These are phyloP conservation scores for Yarrowia galli DNA, from an alignment of 1,139 yeast species.

Conservation along the genomic window DNA sequence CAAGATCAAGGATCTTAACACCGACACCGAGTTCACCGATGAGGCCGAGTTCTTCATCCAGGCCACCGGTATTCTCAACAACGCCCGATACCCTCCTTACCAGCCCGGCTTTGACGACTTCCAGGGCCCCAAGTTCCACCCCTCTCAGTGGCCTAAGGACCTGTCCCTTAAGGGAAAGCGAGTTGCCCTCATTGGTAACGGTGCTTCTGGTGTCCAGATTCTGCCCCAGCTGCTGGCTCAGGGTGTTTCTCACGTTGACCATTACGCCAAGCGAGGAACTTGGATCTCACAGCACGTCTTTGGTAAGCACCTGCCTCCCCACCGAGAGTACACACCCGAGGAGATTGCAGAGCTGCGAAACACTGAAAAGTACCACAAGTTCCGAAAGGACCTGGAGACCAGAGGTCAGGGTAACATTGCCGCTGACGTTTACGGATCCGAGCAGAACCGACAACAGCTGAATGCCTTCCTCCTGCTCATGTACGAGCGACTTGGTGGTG, in stretches of 20 bases:
- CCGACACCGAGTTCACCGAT: slow-evolving; percentile 41
- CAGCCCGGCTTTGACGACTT: slow-evolving; percentile 45
- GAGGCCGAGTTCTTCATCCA: slow-evolving; percentile 43
- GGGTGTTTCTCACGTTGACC: slow-evolving; percentile 39
- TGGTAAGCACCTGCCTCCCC: slow-evolving; percentile 27
- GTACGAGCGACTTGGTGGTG: slow-evolving; percentile 37
- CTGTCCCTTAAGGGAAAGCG: slow-evolving; percentile 44
- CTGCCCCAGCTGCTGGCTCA: slow-evolving; percentile 42
- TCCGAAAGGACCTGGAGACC: slow-evolving; percentile 43
- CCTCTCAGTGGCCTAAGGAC: slow-evolving; percentile 46
- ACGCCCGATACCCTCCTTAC: slow-evolving; percentile 44
- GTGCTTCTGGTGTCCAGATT: slow-evolving; percentile 48
- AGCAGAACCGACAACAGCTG: slow-evolving; percentile 40
- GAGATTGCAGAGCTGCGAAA: slow-evolving; percentile 40
- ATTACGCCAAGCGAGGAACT: slow-evolving; percentile 38
- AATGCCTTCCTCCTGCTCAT: slow-evolving; percentile 39
- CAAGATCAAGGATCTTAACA: slow-evolving; percentile 40
- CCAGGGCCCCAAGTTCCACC: slow-evolving; percentile 45
- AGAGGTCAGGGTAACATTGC: slow-evolving; percentile 40
- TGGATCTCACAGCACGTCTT: slow-evolving; percentile 40
- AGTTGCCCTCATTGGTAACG: slow-evolving; percentile 48
- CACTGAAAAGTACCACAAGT: slow-evolving; percentile 42
- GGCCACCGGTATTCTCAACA: slow-evolving; percentile 45
- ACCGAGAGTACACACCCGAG: slow-evolving; percentile 37
- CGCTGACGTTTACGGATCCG: slow-evolving; percentile 37